A percentile compares a stretch with the other conserved stretches of the same genome.
Conservation (phyloP, 495 filamentous ascomycete genomes). For the Friedmanniomyces simplex region DNA sequence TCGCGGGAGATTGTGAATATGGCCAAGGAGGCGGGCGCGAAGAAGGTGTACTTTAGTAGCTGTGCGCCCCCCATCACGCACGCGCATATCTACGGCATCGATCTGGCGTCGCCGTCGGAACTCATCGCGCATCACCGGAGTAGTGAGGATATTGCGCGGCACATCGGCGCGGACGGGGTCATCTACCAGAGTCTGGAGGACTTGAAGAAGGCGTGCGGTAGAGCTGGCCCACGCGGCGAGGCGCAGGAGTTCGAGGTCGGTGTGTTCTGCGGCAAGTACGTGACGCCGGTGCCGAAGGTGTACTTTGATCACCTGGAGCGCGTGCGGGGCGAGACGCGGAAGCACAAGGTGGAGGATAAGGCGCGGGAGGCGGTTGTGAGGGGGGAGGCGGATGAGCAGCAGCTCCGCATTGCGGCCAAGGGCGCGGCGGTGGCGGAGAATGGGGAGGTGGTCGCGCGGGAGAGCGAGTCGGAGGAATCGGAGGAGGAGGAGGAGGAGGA, state of each 20-base stretch:
- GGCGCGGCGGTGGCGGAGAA: constrained; percentile 48
- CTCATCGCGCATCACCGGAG: constrained; percentile 75
- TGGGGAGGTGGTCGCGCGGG: constrained; percentile 43
- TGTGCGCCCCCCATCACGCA: constrained; percentile 80
- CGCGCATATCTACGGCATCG: constrained; percentile 78
- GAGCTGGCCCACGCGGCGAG: constrained; percentile 48
- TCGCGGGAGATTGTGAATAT: constrained; percentile 85
- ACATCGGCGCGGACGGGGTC: constrained; percentile 85
- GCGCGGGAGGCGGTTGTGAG: constrained; percentile 59
- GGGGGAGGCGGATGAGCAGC: constrained; percentile 51
- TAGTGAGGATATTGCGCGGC: constrained; percentile 54
- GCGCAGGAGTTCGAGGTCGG: constrained; percentile 77
- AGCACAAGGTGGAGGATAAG: constrained; percentile 57
- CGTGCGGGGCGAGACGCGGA: constrained; percentile 61
- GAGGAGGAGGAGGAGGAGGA: too few relatives aligned
- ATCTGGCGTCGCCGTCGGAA: constrained; percentile 72
- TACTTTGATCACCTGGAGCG: constrained; percentile 83
- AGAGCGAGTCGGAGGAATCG: constrained; percentile 16
- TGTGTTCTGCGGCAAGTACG: constrained; percentile 87
- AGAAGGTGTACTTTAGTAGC: constrained; percentile 80
- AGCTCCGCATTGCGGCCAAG: constrained; percentile 53
- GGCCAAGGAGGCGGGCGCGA: constrained; percentile 84
- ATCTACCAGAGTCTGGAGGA: constrained; percentile 85
- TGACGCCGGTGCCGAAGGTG: constrained; percentile 68
- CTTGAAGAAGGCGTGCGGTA: constrained; percentile 68